Evolutionary conservation across 306 rosid genomes (phyloP), one percentile per base, ranked within the genome.

Genomic region (Fragaria ananassa): DNA sequence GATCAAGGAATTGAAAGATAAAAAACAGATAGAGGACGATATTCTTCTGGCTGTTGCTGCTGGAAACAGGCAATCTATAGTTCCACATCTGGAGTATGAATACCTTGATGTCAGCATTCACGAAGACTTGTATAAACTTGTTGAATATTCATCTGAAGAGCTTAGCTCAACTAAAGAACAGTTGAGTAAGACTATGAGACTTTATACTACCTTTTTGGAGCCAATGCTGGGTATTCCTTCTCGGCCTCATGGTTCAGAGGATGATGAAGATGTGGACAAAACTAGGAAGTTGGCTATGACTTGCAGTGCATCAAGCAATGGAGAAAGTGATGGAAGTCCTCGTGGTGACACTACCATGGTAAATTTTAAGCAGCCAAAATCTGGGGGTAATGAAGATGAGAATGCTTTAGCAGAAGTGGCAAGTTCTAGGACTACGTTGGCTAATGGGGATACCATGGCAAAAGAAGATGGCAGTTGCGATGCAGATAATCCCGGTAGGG

Each of bases 1-100:
- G 86, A 96, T 96, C 82, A 96, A 88, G 86, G 99, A 92, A 78
- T 78, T 86, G 75, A 96, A 89, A 87, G 99, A 91, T 78, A 86
- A 84, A 66, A 93, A 87, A 83, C 97, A 89, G 76, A 87, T 89
- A 76, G 98, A 96, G 78, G 91, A 91, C 65, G 97, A 91, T 80
- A 86, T 89, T 66, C 82, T 96, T 81, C 93, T 88, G 76, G 71
- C 92, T 51, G 80, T 96, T 76, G 92, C 97, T n/a, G 92, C 93
- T 68, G 97, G 96, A 86, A 88, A 83, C 75, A 92, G 83, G 78
- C 96, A 88, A 74, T 88, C 91, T 68, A 77, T 86, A 70, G 86
- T 84, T 81, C 91, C 97, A 65, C 95, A 96, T 86, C 70, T 96
- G 79, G 96, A 88, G 80, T 93, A 87, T 76, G 97, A 89, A 81